Base-by-base conservation (phyloP, 1,284 basidiomycete species). In the Paramarasmius palmivorus region DNA sequence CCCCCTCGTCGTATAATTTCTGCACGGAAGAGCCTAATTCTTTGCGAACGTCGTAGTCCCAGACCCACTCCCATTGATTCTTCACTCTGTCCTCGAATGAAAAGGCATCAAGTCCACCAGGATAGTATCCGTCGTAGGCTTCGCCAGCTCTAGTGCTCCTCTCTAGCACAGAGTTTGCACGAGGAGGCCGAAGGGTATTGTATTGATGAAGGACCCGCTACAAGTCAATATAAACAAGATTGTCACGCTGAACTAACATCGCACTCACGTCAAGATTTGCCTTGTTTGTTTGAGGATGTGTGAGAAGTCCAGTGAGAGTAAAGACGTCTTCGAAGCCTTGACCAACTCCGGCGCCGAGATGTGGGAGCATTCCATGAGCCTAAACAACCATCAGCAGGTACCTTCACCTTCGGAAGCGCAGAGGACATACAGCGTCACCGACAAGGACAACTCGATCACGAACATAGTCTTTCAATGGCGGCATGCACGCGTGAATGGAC, bases 311-410 rank as follows among this genome's bases (percentile, higher is more conserved):
- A 40, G 74, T 74, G 12, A 87, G 68, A 9, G 80, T 65, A 39
- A 76, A 76, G 0, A 78, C 78, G 58, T 86, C 84, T 61, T 87
- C 84, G 41, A 86, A 73, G 0, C 81, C 83, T 66, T 86, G 84
- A 1, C 83, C 81, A 12, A 81, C 82, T 12, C 84, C 84, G 0
- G 82, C 76, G 1, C 83, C 83, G n/a, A 85, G 37, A 47, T 50
- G 53, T 0, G 84, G 82, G 17, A 76, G 64, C 75, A 83, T 86
- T 32, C 29, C 29, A 12, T 32, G 29, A 32, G 29, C 29, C 29
- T 32, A 12, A 12, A 32, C 7, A 12, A 6, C 12, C 12, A 6
- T 6, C 12, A 6, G 29, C 6, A 12, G 6, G 29, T 6, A 32
- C 12, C 7, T 32, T 32, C 29, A 32, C 6, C 7, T 32, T 32